A percentile compares a stretch with the other conserved stretches of the same genome.
These are phyloP conservation scores for Trichoderma sp. DNA, from an alignment of 2,329 filamentous ascomycete species.

Conservation along the genomic window DNA sequence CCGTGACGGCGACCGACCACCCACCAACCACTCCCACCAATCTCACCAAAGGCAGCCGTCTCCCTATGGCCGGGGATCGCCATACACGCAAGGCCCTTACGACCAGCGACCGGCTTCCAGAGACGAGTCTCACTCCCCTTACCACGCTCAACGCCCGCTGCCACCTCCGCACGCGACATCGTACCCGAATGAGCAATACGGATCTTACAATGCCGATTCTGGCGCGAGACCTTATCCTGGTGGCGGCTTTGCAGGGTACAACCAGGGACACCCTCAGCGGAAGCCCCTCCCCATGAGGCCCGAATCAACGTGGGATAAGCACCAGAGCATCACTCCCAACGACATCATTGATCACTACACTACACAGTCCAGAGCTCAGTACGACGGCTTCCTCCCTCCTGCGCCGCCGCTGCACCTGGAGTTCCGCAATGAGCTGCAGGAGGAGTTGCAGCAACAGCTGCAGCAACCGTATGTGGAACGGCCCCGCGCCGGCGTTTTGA, in stretches of 20 bases:
- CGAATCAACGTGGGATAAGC: slow-evolving; percentile 25
- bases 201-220: not conserved
- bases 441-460: slow-evolving; percentile 55
- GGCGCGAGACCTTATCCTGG: slow-evolving; percentile 3
- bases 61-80: slow-evolving; percentile 45
- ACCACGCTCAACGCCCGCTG: slow-evolving; percentile 31
- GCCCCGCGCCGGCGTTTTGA: slow-evolving; percentile 77
- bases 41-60: slow-evolving; percentile 37
- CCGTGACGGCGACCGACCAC: slow-evolving; percentile 43
- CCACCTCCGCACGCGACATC: slow-evolving; percentile 18
- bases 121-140: slow-evolving; percentile 40
- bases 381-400: slow-evolving; percentile 31
- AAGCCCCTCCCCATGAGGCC: slow-evolving; percentile 38
- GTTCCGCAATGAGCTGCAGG: slow-evolving; percentile 56
- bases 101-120: slow-evolving; percentile 40
- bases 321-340: slow-evolving; percentile 40
- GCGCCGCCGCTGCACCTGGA: slow-evolving; percentile 34
- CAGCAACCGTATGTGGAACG: slow-evolving; percentile 58
- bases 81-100: slow-evolving; percentile 40
- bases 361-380: slow-evolving; percentile 34
- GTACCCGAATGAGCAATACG: slow-evolving; percentile 8
- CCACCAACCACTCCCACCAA: slow-evolving; percentile 38
- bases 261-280: slow-evolving; percentile 32
- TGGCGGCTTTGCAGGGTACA: slow-evolving; percentile 26
- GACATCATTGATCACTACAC: slow-evolving; percentile 47